phyloP scores from a whole-genome alignment of 2,329 filamentous ascomycete genomes.

The Fusarium phyllophilum region DNA sequence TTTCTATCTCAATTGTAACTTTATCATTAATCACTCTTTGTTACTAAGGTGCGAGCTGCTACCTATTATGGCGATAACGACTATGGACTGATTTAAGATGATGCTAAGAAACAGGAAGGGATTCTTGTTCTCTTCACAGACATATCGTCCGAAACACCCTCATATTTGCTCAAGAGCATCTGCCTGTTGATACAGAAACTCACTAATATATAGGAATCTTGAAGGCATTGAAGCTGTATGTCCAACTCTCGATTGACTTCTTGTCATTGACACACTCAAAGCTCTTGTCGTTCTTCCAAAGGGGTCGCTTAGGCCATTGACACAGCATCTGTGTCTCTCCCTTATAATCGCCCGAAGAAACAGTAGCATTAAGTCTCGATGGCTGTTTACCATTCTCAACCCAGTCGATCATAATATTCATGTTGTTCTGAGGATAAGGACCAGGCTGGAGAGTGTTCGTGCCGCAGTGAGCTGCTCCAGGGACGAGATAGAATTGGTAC shows the following conservation, averaged over 20 bases:
- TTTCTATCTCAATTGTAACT: too few relatives aligned
- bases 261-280: neutral
- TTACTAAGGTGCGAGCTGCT: too few relatives aligned
- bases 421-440: constrained; percentile 3
- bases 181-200: too few relatives aligned
- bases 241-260: neutral
- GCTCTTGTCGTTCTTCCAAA: neutral
- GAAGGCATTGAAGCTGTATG: neutral
- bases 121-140: neutral
- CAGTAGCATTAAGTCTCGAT: neutral
- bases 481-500: constrained; percentile 7
- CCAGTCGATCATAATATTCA: constrained; percentile 4
- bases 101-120: neutral
- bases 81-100: neutral
- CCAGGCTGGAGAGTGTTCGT: neutral
- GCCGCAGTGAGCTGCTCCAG: constrained; percentile 3
- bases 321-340: constrained; percentile 7
- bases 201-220: neutral
- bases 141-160: neutral
- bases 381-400: neutral
- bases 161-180: neutral
- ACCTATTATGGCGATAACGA: neutral
- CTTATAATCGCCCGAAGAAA: neutral
- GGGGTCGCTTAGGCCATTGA: neutral
- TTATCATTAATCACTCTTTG: neutral